Evolutionary conservation across 768 basidiomycete species (phyloP).

Genomic region (Boletus sp.): DNA sequence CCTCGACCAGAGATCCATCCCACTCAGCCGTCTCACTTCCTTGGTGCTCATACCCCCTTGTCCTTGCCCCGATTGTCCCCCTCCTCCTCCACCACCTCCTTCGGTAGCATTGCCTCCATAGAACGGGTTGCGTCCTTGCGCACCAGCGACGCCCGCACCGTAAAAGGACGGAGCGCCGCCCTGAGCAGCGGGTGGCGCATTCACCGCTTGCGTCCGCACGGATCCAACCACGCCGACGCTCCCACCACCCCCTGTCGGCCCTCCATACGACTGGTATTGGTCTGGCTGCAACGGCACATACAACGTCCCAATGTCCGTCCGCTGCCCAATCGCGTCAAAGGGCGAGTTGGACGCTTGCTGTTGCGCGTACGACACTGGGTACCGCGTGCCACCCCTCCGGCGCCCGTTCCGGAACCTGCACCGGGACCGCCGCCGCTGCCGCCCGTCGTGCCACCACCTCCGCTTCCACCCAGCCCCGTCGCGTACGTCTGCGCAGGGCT

Average conservation of each 20-base stretch:
- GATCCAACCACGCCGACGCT: slow-evolving; percentile 22
- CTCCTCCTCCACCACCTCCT: slow-evolving; percentile 24
- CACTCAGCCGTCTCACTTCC: slow-evolving; percentile 58
- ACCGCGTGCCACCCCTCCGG: slow-evolving; percentile 42
- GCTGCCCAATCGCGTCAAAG: slow-evolving; percentile 62
- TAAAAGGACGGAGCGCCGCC: slow-evolving; percentile 57
- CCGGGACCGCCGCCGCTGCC: neutral
- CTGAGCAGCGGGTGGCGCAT: slow-evolving; percentile 7
- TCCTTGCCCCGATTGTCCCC: neutral
- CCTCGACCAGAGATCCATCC: slow-evolving; percentile 76
- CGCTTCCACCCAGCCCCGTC: slow-evolving; percentile 26
- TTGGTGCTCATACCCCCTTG: slow-evolving; percentile 43
- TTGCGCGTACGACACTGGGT: slow-evolving; percentile 54
- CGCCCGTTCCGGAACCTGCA: slow-evolving; percentile 1
- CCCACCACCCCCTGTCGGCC: slow-evolving; percentile 31
- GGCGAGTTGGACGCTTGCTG: slow-evolving; percentile 39
- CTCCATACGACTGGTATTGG: slow-evolving; percentile 59
- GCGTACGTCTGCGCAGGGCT: slow-evolving; percentile 77
- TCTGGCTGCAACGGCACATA: slow-evolving; percentile 86
- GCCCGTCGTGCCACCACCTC: neutral
- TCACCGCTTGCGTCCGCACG: slow-evolving; percentile 45
- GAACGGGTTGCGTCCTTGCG: slow-evolving; percentile 42
- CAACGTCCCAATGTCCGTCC: slow-evolving; percentile 64
- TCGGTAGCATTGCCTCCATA: slow-evolving; percentile 34
- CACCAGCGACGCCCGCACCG: slow-evolving; percentile 54